Base-by-base conservation (phyloP, 148 eudicot species). In the Polygonum maritimum region DNA sequence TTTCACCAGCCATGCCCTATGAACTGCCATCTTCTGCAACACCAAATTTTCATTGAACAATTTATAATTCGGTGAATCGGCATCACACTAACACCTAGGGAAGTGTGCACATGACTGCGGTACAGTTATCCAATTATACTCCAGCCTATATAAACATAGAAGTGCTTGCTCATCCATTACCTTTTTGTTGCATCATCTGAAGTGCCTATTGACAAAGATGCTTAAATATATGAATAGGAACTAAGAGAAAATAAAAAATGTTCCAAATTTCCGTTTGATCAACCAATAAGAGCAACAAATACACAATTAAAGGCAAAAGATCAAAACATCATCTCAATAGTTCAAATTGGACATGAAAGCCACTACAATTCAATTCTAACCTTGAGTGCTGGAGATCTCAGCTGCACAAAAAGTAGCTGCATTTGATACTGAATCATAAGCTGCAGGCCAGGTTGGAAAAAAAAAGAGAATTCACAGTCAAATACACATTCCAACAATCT, bases 301-400 rank as follows among this genome's bases (percentile, higher is more conserved):
- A 5, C 58, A 54, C 19, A 22, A 21, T 13, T 1, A 60, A 26
- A 60, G 38, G 69, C 10, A 67, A 67, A 35, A 36, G 44, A 36
- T 65, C n/a, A n/a, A n/a, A n/a, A n/a, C n/a, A n/a, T n/a, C n/a
- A n/a, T n/a, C n/a, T n/a, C n/a, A n/a, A n/a, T n/a, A 44, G 38
- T 67, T 67, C 44, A 67, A 16, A 67, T 67, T 67, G 71, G 18
- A 14, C 44, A 6, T 67, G 71, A 36, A 9, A 67, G 16, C 45
- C 45, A 67, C 71, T 67, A 16, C 14, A 10, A 47, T 21, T 21
- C 14, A 10, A 47, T 21, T 21, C n/a, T 41, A 81, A 95, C 99
- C 99, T 95, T 92, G 22, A 87, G 75, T 60, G 91, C 82, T 0
- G 99, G 99, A 35, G 99, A 95, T 71, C 99, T 89, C 81, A 90